These are phyloP conservation scores for Tylopilus felleus DNA, from an alignment of 768 basidiomycete genomes.

Conservation along the genomic window DNA sequence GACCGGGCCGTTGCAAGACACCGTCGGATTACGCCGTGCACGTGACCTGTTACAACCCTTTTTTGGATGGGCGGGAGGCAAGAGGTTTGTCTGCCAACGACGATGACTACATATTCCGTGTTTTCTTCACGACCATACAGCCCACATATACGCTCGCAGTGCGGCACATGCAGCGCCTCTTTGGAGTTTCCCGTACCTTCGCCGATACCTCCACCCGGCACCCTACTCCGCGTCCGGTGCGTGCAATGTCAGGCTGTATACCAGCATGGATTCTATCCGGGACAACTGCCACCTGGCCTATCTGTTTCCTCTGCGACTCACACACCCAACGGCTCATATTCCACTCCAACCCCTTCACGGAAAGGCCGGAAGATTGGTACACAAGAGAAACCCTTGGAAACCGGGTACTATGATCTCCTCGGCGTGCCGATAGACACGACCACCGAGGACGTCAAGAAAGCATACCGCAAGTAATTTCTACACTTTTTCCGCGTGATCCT, in stretches of 20 bases:
- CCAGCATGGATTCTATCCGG: slow-evolving; percentile 64
- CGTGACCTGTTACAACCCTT: slow-evolving; percentile 14
- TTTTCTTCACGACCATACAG: slow-evolving; percentile 63
- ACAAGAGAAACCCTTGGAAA: slow-evolving; percentile 84
- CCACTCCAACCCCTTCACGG: slow-evolving; percentile 21
- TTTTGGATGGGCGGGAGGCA: not conserved
- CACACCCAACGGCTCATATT: slow-evolving; percentile 19
- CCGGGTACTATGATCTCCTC: slow-evolving; percentile 85
- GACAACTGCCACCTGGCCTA: slow-evolving; percentile 44
- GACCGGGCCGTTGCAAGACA: too few relatives aligned
- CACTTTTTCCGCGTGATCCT: not conserved
- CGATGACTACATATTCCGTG: slow-evolving; percentile 47
- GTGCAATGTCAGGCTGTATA: slow-evolving; percentile 60
- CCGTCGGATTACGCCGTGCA: not conserved
- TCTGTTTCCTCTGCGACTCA: slow-evolving; percentile 13
- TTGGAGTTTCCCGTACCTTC: slow-evolving; percentile 70
- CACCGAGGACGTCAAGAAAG: slow-evolving; percentile 85
- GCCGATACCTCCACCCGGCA: slow-evolving; percentile 52
- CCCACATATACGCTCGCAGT: slow-evolving; percentile 65
- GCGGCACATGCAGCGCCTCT: slow-evolving; percentile 49
- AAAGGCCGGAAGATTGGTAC: slow-evolving; percentile 82
- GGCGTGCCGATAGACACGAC: slow-evolving; percentile 73
- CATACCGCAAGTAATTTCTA: slow-evolving; percentile 57
- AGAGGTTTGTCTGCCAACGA: slow-evolving; percentile 18
- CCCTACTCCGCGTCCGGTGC: slow-evolving; percentile 66